A percentile compares a stretch with the other conserved stretches of the same genome.
Evolutionary conservation across 257 asterid species (phyloP).

Genomic region (Ilex asprella): DNA sequence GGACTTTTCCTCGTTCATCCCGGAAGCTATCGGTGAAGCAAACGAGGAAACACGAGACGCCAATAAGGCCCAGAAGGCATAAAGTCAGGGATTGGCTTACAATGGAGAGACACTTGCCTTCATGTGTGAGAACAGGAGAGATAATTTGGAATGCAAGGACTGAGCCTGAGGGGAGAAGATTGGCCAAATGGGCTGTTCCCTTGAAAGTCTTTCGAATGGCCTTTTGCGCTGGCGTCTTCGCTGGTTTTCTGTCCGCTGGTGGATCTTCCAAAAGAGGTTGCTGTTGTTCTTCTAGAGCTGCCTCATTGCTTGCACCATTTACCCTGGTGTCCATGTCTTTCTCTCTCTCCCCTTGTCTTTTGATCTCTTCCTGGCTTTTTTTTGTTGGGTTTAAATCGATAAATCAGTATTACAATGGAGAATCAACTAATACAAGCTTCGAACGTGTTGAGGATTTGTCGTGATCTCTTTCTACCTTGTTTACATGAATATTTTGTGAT

Average conservation of each 20-base stretch:
- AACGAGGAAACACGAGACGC: conserved; percentile 41
- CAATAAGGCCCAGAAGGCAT: conserved; percentile 40
- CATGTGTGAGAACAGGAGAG: conserved; percentile 53
- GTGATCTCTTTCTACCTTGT: no score
- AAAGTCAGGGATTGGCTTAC: conserved; percentile 35
- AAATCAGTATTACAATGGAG: no score
- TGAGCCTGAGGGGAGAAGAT: conserved; percentile 90
- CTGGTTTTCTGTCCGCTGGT: conserved; percentile 15
- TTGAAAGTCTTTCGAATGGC: conserved; percentile 67
- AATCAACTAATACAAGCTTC: no score
- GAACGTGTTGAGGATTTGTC: no score
- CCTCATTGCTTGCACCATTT: conserved; percentile 1
- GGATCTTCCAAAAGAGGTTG: conserved; percentile 38
- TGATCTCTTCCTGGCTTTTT: no score
- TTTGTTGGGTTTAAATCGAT: no score
- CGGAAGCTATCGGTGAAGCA: conserved; percentile 78
- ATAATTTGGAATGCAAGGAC: conserved; percentile 69
- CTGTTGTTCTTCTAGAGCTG: conserved; percentile 19
- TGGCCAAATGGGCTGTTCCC: conserved; percentile 68
- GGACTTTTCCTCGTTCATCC: conserved; percentile 65
- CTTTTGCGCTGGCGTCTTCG: conserved; percentile 46
- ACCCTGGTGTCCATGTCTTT: background rate
- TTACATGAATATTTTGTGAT: no score
- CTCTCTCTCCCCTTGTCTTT: no score
- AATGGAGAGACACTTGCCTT: conserved; percentile 55